Evolutionary conservation across 2,329 filamentous ascomycete species (phyloP), one percentile per base, ranked within the genome.

Genomic region (Chaetoscypha palmicola): DNA sequence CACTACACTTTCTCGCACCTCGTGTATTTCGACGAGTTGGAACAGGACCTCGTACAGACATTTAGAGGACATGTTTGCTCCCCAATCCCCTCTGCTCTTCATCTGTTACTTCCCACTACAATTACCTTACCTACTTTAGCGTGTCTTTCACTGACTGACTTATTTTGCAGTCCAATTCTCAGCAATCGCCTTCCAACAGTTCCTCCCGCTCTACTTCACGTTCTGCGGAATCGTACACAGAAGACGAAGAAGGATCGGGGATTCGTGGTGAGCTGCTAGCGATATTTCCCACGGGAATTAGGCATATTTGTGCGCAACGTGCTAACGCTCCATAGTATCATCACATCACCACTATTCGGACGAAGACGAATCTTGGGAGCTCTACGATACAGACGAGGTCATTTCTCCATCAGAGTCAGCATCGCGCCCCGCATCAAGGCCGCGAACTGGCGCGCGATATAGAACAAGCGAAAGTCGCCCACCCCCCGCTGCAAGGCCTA

Each of bases 351-450:
- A 41, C 14, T 45, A 41, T 34, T 54, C 41, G 5, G 48, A 50
- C 38, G 44, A 47, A 38, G 45, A 47, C 45, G 40, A 45, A 17
- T 33, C 33, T 47, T 63, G 58, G 64, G 58, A 61, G 38, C 60
- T 68, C 12, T 63, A 68, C 38, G 45, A 47, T 23, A 66, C 68
- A 50, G 71, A 71, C 58, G 74, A 74, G 26, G 22, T 19, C 7
- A 56, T 79, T 50, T 71, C 74, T 2, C 76, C 76, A 11, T 72
- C 70, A 24, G 77, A 81, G 57, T 80, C 77, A 5, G 77, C 76
- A 14, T 81, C 77, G 30, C 52, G 56, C 41, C 54, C 58, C 24
- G 46, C 76, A 17, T 79, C 77, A 28, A 48, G 55, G 35, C 54
- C 56, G 26, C 47, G 55, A 47, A 46, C 48, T 31, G 41, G 44